A percentile compares a stretch with the other conserved stretches of the same genome.
Evolutionary conservation across 129 eudicot species (phyloP).

Genomic region (Lonicera japonica): DNA sequence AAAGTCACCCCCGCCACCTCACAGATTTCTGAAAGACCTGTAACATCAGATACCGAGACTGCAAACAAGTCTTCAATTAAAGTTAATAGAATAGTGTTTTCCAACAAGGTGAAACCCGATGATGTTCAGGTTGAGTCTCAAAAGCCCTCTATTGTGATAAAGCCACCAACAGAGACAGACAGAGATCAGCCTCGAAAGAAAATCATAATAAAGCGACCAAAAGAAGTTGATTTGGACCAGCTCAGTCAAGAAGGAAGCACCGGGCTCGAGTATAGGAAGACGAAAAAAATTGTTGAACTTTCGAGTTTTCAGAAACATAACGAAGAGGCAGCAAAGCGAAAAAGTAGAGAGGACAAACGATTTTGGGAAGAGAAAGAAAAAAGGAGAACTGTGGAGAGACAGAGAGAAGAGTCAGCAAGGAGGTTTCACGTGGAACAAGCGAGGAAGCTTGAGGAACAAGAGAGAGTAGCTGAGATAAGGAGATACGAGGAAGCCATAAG

Average conservation of each 20-base stretch:
- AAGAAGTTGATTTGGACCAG: conserved; percentile 67
- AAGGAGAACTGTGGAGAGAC: conserved; percentile 43
- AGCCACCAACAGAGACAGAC: conserved; percentile 56
- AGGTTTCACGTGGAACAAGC: conserved; percentile 35
- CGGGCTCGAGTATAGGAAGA: conserved; percentile 55
- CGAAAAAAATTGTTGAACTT: conserved; percentile 62
- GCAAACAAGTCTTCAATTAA: conserved; percentile 48
- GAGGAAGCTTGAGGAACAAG: conserved; percentile 57
- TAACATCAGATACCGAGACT: conserved; percentile 56
- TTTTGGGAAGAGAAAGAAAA: conserved; percentile 56
- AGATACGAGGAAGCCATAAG: conserved; percentile 65
- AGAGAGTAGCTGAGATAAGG: conserved; percentile 48
- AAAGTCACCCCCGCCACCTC: conserved; percentile 60
- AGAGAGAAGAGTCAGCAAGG: conserved; percentile 38
- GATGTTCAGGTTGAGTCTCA: conserved; percentile 52
- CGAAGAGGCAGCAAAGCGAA: conserved; percentile 34
- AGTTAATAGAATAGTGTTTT: conserved; percentile 66
- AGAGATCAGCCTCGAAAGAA: conserved; percentile 51
- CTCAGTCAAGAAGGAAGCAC: conserved; percentile 61
- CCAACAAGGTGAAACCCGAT: conserved; percentile 56
- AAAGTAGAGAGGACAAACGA: conserved; percentile 22
- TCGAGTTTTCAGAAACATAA: conserved; percentile 41
- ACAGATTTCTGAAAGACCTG: conserved; percentile 57
- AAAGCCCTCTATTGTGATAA: conserved; percentile 61
- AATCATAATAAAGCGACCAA: conserved; percentile 65